phyloP scores from a whole-genome alignment of 768 basidiomycete species.

The Lentinula lateritia region DNA sequence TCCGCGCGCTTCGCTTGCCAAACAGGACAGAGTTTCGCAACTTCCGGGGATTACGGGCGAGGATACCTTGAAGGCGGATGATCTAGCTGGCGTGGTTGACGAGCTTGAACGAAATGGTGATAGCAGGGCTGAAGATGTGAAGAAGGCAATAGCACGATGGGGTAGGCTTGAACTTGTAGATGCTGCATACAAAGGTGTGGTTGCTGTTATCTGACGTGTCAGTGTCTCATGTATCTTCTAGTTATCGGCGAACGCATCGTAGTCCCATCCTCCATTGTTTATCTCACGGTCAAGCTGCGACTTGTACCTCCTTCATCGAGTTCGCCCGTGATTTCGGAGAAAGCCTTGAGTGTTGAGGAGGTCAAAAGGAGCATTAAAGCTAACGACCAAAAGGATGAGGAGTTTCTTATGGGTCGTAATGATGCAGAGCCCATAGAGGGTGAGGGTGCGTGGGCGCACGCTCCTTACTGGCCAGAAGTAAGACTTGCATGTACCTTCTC shows the following conservation, averaged over 20 bases:
- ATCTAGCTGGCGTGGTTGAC: slow-evolving; percentile 40
- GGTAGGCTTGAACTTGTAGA: slow-evolving; percentile 74
- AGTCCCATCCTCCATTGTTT: slow-evolving; percentile 84
- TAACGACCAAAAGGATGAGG: slow-evolving; percentile 61
- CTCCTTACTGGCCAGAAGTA: slow-evolving; percentile 89
- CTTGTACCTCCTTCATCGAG: slow-evolving; percentile 48
- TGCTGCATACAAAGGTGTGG: slow-evolving; percentile 78
- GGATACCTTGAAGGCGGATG: slow-evolving; percentile 39
- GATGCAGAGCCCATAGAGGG: slow-evolving; percentile 55
- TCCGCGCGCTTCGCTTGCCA: slow-evolving; percentile 39
- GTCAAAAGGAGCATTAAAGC: slow-evolving; percentile 37
- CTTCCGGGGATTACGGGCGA: slow-evolving; percentile 65
- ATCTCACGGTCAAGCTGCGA: slow-evolving; percentile 79
- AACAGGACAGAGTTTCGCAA: slow-evolving; percentile 51
- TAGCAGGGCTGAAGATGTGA: slow-evolving; percentile 42
- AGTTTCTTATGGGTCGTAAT: slow-evolving; percentile 58
- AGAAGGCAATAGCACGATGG: slow-evolving; percentile 65
- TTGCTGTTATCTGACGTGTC: not conserved
- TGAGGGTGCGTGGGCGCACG: slow-evolving; percentile 67
- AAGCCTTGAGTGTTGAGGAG: slow-evolving; percentile 41
- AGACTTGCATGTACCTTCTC: slow-evolving; percentile 18
- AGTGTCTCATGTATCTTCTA: slow-evolving; percentile 19
- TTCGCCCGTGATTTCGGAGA: slow-evolving; percentile 20
- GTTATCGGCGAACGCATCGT: slow-evolving; percentile 90
- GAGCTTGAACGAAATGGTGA: slow-evolving; percentile 50